Evolutionary conservation across 2,329 filamentous ascomycete species (phyloP), one percentile per base, ranked within the genome.

Genomic region (Nannizzia gypsea): DNA sequence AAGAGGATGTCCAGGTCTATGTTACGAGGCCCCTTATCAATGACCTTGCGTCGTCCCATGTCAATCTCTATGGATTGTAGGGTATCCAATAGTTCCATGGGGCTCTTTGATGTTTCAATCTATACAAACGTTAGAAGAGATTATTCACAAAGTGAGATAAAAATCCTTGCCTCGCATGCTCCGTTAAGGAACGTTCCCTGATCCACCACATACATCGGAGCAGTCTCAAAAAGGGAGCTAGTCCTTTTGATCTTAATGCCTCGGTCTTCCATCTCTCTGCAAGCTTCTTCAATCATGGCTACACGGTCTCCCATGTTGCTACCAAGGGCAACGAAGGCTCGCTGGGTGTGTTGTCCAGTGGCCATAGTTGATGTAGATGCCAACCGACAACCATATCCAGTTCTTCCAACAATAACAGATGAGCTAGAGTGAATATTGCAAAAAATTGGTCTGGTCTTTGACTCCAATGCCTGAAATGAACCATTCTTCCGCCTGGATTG

Each of bases 1-100:
- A 96, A 78, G 17, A 97, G 76, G 54, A 99, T 90, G 69, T 99
- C 93, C 13, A 99, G 78, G 69, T 99, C 93, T 63, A 99, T 96
- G 69, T 90, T 95, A 28, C 93, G 83, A 1, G 93, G 93, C 0
- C 93, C 93, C 71, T 99, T 99, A 68, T 96, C 90, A 46, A 97
- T 83, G 48, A 89, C 67, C 72, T 96, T 96, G 63, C 84, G 82
- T 60, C 93, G 82, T 0, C 91, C 91, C 69, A 96, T 82, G 0
- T 77, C 77, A 55, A 82, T 84, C 71, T 99, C 93, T 66, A 99
- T 92, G 34, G 81, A 80, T 70, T 99, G 92, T 0, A 99, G 81
- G 61, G 83, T 77, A 69, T 95, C 85, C 26, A 99, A 77, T 17
- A 99, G 80, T 48, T 84, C 80, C 48, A 92, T 75, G 0, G 93